Evolutionary conservation across 306 rosid genomes (phyloP).

Genomic region (Vicia faba): DNA sequence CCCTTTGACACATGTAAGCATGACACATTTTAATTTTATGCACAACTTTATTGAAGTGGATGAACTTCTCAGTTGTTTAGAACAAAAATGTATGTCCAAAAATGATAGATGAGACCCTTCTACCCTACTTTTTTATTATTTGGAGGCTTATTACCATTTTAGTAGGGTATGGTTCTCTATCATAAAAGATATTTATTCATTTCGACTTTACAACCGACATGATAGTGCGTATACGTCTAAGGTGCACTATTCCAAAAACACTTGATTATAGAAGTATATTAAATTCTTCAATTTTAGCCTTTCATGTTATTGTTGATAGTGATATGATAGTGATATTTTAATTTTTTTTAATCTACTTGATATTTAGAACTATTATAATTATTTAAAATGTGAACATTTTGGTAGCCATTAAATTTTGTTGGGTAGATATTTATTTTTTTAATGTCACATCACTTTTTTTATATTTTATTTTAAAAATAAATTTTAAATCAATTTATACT

Average conservation of each 20-base stretch:
- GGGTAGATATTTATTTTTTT: no score
- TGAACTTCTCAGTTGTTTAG: background rate
- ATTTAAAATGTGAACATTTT: no score
- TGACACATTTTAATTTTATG: background rate
- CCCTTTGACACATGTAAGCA: no score
- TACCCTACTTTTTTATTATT: background rate
- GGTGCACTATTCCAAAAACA: background rate
- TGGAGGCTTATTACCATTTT: background rate
- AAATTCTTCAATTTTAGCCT: no score
- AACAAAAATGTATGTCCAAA: background rate
- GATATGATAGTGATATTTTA: no score
- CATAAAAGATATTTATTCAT: background rate
- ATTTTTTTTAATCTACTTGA: no score
- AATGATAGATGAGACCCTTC: background rate
- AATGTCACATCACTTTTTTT: no score
- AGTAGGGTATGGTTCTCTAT: background rate
- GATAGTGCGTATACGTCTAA: background rate
- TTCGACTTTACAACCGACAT: conserved; percentile 10
- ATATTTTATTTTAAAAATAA: no score
- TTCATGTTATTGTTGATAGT: no score
- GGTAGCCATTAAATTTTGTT: no score
- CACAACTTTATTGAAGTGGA: background rate
- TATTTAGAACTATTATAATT: no score
- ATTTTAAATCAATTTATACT: no score
- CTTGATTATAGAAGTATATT: background rate